Percentiles rank a stretch among this genome's conserved stretches.
Evolutionary conservation across 108 stramenopile genomes (phyloP).

Genomic region (Seminavis robusta): DNA sequence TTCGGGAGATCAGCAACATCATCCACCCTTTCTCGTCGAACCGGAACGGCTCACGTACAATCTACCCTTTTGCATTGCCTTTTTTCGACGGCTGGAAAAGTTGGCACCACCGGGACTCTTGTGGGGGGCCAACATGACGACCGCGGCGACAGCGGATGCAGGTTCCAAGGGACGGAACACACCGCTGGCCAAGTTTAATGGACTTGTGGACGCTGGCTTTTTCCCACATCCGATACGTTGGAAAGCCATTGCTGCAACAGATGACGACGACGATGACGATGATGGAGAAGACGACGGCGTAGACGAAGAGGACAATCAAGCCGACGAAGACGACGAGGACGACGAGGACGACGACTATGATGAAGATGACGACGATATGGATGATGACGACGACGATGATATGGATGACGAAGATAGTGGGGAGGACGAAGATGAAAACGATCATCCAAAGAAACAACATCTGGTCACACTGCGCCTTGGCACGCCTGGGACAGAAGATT

Average conservation of each 20-base stretch:
- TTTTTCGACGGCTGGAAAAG: conserved; percentile 45
- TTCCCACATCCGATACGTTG: conserved; percentile 53
- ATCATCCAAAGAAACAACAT: not conserved
- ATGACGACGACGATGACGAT: conserved; percentile 16
- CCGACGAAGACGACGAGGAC: not conserved
- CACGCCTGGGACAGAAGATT: conserved; percentile 16
- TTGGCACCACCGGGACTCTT: not conserved
- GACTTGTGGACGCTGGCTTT: conserved; percentile 45
- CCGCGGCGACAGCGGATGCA: not conserved
- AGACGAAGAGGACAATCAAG: conserved; percentile 2
- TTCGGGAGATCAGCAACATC: not conserved
- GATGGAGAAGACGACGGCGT: conserved; percentile 21
- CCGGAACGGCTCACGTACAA: conserved; percentile 61
- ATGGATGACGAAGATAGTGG: not conserved
- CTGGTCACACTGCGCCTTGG: conserved; percentile 33
- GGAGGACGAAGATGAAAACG: conserved; percentile 8
- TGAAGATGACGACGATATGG: conserved; percentile 7
- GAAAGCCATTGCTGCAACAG: not conserved
- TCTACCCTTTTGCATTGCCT: conserved; percentile 54
- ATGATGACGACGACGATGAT: conserved; percentile 1
- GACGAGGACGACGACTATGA: not conserved
- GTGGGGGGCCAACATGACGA: not conserved
- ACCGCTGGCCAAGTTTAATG: conserved; percentile 42
- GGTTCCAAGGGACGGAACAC: conserved; percentile 5
- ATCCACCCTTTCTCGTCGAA: conserved; percentile 56